Conservation (phyloP, 306 rosid species). For the Medicago arabica region DNA sequence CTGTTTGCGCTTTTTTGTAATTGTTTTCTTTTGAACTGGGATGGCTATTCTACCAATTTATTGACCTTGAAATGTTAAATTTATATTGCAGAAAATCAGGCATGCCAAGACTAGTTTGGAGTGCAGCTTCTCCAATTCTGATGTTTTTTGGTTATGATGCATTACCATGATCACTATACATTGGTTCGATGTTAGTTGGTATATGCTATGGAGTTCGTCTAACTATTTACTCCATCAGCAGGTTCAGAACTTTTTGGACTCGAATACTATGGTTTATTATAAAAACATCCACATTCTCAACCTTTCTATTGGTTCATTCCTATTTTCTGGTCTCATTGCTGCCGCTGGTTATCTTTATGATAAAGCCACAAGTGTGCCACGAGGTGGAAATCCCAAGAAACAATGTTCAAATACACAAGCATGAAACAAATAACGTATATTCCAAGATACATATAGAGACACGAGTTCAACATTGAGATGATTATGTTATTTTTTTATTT, state of each 20-base stretch:
- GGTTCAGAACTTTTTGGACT: constrained; percentile 52
- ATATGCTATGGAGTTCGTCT: constrained; percentile 45
- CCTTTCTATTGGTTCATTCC: constrained; percentile 49
- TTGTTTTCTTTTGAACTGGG: too few species aligned
- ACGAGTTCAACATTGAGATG: constrained; percentile 8
- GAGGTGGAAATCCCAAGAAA: too few species aligned
- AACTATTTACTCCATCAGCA: constrained; percentile 39
- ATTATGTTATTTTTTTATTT: not conserved
- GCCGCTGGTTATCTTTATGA: constrained; percentile 51
- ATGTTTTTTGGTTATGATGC: constrained; percentile 40
- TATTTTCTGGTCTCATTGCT: constrained; percentile 51
- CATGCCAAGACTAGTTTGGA: constrained; percentile 46
- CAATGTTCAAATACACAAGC: too few species aligned
- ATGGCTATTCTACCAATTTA: not conserved
- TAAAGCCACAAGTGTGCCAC: constrained; percentile 43
- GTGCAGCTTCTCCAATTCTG: constrained; percentile 41
- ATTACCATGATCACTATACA: constrained; percentile 46
- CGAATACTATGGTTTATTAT: constrained; percentile 46
- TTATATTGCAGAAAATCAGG: constrained; percentile 39
- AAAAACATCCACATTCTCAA: constrained; percentile 50
- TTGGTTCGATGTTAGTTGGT: constrained; percentile 45
- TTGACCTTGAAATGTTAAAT: not conserved
- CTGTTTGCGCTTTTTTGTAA: too few species aligned
- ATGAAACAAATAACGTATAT: constrained; percentile 44
- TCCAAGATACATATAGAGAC: constrained; percentile 42